Conservation (phyloP, 768 basidiomycete genomes). For the Naganishia friedmannii region DNA sequence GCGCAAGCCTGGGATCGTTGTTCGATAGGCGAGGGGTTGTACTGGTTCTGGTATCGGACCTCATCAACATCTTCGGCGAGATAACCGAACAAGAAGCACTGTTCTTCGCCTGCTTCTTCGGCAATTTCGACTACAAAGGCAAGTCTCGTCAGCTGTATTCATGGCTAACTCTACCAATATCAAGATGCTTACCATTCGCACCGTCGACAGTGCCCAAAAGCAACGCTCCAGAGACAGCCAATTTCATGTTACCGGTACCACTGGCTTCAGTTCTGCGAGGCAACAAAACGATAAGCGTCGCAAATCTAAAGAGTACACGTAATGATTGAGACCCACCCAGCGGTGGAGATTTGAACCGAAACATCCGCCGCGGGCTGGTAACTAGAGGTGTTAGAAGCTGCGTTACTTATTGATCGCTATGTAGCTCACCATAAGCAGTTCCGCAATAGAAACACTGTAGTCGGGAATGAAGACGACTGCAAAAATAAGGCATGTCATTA, state of each 20-base stretch:
- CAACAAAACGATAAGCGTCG: conserved; percentile 58
- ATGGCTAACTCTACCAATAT: background rate
- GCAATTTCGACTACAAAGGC: conserved; percentile 69
- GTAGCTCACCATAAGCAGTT: conserved; percentile 44
- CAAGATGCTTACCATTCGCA: conserved; percentile 62
- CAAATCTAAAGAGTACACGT: background rate
- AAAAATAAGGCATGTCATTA: background rate
- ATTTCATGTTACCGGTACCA: conserved; percentile 55
- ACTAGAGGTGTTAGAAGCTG: background rate
- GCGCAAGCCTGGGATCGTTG: conserved; percentile 80
- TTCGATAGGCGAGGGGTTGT: conserved; percentile 75
- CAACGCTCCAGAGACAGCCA: conserved; percentile 85
- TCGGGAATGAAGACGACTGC: conserved; percentile 89
- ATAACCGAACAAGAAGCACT: conserved; percentile 69
- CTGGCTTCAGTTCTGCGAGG: conserved; percentile 59
- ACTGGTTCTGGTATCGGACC: conserved; percentile 78
- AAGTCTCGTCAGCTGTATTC: background rate
- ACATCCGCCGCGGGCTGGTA: conserved; percentile 73
- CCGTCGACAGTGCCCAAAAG: conserved; percentile 83
- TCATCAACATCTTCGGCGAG: conserved; percentile 66
- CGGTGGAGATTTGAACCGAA: conserved; percentile 94
- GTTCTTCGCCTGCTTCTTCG: conserved; percentile 87
- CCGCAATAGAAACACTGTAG: conserved; percentile 60
- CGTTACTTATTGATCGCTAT: background rate
- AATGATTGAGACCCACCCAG: conserved; percentile 72